phyloP scores from a whole-genome alignment of 495 filamentous ascomycete species.

The Podospora pseudocomata region DNA sequence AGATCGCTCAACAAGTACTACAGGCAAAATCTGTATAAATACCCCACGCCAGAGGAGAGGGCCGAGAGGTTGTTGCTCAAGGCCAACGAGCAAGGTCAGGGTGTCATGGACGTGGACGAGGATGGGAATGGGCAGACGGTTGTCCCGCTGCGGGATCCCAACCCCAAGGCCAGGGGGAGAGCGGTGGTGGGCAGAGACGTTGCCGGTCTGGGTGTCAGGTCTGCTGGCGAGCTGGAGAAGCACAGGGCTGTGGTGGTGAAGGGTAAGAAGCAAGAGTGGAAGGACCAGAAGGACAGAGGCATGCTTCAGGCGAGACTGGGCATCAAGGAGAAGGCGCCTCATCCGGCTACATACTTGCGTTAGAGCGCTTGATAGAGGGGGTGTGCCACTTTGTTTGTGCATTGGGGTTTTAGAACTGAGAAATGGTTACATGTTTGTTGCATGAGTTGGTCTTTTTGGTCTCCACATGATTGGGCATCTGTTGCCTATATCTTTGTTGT shows the following conservation, averaged over 20 bases:
- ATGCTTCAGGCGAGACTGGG: constrained; percentile 21
- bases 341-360: constrained; percentile 31
- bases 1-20: constrained; percentile 81
- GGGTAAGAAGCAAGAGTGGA: constrained; percentile 29
- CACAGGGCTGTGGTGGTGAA: constrained; percentile 22
- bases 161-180: constrained; percentile 19
- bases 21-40: constrained; percentile 84
- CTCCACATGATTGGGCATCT: no score
- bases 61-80: constrained; percentile 55
- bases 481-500: no score
- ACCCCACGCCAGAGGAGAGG: constrained; percentile 68
- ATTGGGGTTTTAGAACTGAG: neutral
- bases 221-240: constrained; percentile 15
- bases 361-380: constrained; percentile 9
- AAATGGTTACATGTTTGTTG: neutral
- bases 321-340: constrained; percentile 31
- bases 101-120: constrained; percentile 30
- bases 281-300: constrained; percentile 20
- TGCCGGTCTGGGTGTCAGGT: constrained; percentile 26
- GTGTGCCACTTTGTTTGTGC: neutral
- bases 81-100: constrained; percentile 29
- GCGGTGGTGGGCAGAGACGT: constrained; percentile 26
- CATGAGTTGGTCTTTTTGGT: neutral
- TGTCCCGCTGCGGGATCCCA: constrained; percentile 6
- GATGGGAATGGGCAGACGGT: constrained; percentile 17